phyloP scores from a whole-genome alignment of 2,329 filamentous ascomycete species.

The Fusarium sarcochroum region DNA sequence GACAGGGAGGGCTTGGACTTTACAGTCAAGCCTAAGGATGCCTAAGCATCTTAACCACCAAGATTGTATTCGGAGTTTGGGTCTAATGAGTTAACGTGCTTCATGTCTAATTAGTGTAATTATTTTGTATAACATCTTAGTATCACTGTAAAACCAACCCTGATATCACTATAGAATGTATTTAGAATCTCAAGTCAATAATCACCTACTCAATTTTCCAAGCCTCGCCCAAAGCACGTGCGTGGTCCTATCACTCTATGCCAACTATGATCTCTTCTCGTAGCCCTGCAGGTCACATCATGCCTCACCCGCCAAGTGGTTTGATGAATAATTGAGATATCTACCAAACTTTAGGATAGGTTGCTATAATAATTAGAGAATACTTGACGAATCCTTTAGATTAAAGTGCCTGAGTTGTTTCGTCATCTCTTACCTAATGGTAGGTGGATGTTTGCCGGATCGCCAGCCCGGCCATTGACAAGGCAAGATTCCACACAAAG shows the following conservation, averaged over 20 bases:
- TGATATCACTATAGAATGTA: constrained; percentile 31
- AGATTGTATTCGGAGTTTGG: not conserved
- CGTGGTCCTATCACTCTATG: no score
- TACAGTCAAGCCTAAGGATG: constrained; percentile 40
- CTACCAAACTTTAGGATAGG: no score
- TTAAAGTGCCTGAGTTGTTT: no score
- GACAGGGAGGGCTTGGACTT: constrained; percentile 72
- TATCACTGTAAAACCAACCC: constrained; percentile 15
- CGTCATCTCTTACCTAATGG: no score
- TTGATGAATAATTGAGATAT: no score
- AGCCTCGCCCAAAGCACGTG: not conserved
- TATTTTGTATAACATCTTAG: constrained; percentile 18
- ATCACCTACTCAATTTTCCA: constrained; percentile 13
- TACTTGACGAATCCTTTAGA: no score
- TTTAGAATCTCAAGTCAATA: constrained; percentile 19
- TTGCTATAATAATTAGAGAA: no score
- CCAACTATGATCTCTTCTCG: no score
- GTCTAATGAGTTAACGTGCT: constrained; percentile 46
- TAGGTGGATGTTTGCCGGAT: no score
- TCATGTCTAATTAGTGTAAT: constrained; percentile 32
- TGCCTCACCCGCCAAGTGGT: no score
- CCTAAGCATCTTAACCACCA: constrained; percentile 5
- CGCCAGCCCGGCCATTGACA: no score
- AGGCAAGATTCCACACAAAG: not conserved
- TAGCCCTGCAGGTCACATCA: no score